phyloP scores from a whole-genome alignment of 768 basidiomycete species.

The Leccinum barrowsii region DNA sequence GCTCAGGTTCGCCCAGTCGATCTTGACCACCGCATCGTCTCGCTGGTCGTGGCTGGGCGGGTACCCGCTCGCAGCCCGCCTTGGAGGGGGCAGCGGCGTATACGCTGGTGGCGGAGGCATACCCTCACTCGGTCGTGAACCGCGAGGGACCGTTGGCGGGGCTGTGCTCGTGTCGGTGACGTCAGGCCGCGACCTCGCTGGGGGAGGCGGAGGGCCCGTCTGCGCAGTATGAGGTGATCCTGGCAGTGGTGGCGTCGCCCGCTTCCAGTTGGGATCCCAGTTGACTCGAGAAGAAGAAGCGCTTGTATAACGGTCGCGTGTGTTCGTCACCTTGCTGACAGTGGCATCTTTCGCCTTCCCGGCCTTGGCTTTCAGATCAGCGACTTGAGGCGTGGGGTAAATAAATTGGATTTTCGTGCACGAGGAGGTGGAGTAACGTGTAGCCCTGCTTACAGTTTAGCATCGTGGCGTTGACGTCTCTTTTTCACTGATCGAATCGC shows the following conservation, averaged over 20 bases:
- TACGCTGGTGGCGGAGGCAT: slow-evolving; percentile 10
- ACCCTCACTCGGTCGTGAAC: slow-evolving; percentile 12
- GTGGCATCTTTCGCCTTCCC: slow-evolving; percentile 55
- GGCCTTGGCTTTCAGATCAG: slow-evolving; percentile 66
- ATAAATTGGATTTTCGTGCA: not conserved
- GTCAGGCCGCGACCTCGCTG: slow-evolving; percentile 26
- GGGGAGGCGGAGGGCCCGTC: slow-evolving; percentile 32
- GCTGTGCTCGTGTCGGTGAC: slow-evolving; percentile 5
- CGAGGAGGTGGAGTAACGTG: not conserved
- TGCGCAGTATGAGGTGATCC: slow-evolving; percentile 1
- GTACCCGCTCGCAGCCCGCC: slow-evolving; percentile 26
- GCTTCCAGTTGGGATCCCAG: slow-evolving; percentile 56
- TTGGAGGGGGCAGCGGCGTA: slow-evolving; percentile 26
- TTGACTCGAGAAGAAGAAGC: slow-evolving; percentile 57
- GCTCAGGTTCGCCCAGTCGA: slow-evolving; percentile 71
- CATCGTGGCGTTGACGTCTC: slow-evolving; percentile 13
- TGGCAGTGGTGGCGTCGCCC: slow-evolving; percentile 38
- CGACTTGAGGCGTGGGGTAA: slow-evolving; percentile 37
- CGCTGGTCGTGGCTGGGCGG: slow-evolving; percentile 12
- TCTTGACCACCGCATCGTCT: slow-evolving; percentile 18
- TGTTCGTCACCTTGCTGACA: slow-evolving; percentile 48
- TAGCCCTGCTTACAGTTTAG: slow-evolving; percentile 27
- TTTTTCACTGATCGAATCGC: not conserved
- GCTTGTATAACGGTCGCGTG: slow-evolving; percentile 55
- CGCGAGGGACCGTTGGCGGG: slow-evolving; percentile 9